Conservation (phyloP, 83 land plant genomes). For the Thuja plicata region DNA sequence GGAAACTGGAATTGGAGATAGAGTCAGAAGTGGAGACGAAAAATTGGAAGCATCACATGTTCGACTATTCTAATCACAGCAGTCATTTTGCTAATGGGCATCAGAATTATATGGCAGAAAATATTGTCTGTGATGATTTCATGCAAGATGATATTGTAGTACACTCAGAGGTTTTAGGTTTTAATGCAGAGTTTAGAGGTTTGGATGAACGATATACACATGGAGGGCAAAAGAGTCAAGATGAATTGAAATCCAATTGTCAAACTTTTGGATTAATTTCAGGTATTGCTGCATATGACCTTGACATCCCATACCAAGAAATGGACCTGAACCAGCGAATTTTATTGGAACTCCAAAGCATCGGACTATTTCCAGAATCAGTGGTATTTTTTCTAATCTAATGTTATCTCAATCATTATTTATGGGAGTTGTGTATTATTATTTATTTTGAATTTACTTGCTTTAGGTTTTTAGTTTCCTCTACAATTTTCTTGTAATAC, state of each 20-base stretch:
- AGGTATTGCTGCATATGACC: conserved; percentile 44
- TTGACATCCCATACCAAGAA: conserved; percentile 46
- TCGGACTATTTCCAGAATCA: conserved; percentile 72
- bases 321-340: conserved; percentile 82
- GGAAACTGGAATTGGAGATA: conserved; percentile 34
- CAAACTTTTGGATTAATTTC: conserved; percentile 18
- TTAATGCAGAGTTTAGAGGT: conserved; percentile 13
- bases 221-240: conserved; percentile 10
- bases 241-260: not conserved
- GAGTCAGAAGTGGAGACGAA: conserved; percentile 38
- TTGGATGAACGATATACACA: conserved; percentile 14
- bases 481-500: conserved; percentile 4
- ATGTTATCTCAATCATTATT: not conserved
- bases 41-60: conserved; percentile 20
- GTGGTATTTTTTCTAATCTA: conserved; percentile 37
- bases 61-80: conserved; percentile 27
- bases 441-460: not conserved
- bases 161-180: conserved; percentile 17
- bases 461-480: not conserved
- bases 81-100: conserved; percentile 42
- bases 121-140: not conserved
- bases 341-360: conserved; percentile 76
- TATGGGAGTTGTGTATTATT: not conserved
- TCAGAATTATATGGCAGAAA: conserved; percentile 1
- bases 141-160: conserved; percentile 24